phyloP scores from a whole-genome alignment of 2,329 filamentous ascomycete genomes.

The Aaosphaeria pasadenensis region DNA sequence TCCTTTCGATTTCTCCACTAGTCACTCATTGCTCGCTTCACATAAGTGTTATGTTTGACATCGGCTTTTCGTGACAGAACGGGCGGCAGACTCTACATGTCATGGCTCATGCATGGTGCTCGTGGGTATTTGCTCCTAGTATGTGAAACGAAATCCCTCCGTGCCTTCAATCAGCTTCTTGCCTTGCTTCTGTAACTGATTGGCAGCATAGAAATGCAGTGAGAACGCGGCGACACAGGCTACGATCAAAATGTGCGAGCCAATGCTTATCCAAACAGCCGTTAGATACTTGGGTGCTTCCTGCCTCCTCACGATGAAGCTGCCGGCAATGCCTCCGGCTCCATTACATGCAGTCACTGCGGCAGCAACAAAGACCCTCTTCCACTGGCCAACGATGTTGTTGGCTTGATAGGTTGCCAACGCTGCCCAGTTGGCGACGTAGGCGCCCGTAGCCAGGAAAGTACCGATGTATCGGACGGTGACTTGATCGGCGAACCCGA shows the following conservation, averaged over 20 bases:
- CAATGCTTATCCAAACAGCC: constrained; percentile 66
- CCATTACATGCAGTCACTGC: constrained; percentile 61
- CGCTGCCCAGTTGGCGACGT: constrained; percentile 68
- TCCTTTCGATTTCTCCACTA: constrained; percentile 1
- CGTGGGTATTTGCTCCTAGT: constrained; percentile 19
- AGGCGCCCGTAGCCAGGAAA: constrained; percentile 65
- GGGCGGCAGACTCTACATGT: no score
- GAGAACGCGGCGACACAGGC: constrained; percentile 52
- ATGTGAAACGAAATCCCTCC: constrained; percentile 46
- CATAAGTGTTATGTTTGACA: no score
- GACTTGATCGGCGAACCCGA: constrained; percentile 60
- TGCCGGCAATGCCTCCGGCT: constrained; percentile 62
- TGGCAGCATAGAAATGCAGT: constrained; percentile 52
- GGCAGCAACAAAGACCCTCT: constrained; percentile 60
- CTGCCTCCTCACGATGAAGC: constrained; percentile 60
- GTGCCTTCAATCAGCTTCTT: constrained; percentile 51
- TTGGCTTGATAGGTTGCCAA: constrained; percentile 57
- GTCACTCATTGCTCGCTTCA: no score
- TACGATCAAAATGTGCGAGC: constrained; percentile 59
- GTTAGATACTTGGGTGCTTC: constrained; percentile 64
- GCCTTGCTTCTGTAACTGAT: constrained; percentile 48
- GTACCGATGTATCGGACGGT: constrained; percentile 63
- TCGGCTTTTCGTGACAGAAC: no score
- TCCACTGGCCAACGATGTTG: constrained; percentile 55
- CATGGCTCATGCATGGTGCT: no score